A percentile compares a stretch with the other conserved stretches of the same genome.
phyloP scores from a whole-genome alignment of 2,329 filamentous ascomycete species.

The Colletotrichum filicis region DNA sequence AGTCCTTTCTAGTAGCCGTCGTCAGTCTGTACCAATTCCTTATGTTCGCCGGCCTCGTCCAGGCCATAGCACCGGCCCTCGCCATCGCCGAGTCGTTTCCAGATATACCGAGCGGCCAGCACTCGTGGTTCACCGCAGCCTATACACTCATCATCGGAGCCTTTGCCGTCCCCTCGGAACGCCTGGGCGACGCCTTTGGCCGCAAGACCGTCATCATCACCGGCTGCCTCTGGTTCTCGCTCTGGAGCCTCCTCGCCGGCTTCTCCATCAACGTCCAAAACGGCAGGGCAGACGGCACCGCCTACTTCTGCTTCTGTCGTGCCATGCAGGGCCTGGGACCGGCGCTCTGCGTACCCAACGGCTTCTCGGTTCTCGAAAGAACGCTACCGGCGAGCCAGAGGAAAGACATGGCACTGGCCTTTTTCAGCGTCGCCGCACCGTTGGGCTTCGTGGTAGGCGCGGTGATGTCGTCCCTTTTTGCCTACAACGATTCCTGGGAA shows the following conservation, averaged over 20 bases:
- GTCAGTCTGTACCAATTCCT: conserved; percentile 2
- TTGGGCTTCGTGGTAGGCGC: conserved; percentile 45
- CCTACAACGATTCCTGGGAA: conserved; percentile 13
- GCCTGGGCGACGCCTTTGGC: conserved; percentile 68
- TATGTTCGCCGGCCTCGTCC: conserved; percentile 8
- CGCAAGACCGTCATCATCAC: conserved; percentile 64
- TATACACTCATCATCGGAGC: conserved; percentile 67
- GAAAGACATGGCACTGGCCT: conserved; percentile 48
- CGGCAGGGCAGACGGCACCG: conserved; percentile 44
- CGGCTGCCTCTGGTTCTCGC: conserved; percentile 65
- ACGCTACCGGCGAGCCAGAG: conserved; percentile 54
- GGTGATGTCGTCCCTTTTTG: conserved; percentile 42
- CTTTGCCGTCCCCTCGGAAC: conserved; percentile 67
- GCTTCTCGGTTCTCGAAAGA: conserved; percentile 64
- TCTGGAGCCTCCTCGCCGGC: conserved; percentile 63
- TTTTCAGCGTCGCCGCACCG: conserved; percentile 48
- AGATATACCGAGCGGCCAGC: conserved; percentile 43
- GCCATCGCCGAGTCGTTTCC: conserved; percentile 4
- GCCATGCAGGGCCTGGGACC: conserved; percentile 65
- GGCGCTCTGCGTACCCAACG: conserved; percentile 66
- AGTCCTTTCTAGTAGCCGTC: background rate
- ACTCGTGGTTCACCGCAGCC: conserved; percentile 67
- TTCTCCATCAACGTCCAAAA: conserved; percentile 42
- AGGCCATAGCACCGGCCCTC: conserved; percentile 8
- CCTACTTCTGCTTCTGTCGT: conserved; percentile 57